A percentile compares a stretch with the other conserved stretches of the same genome.
These are phyloP conservation scores for Scenedesmus sp. DNA, from an alignment of 163 green algal genomes.

Conservation along the genomic window DNA sequence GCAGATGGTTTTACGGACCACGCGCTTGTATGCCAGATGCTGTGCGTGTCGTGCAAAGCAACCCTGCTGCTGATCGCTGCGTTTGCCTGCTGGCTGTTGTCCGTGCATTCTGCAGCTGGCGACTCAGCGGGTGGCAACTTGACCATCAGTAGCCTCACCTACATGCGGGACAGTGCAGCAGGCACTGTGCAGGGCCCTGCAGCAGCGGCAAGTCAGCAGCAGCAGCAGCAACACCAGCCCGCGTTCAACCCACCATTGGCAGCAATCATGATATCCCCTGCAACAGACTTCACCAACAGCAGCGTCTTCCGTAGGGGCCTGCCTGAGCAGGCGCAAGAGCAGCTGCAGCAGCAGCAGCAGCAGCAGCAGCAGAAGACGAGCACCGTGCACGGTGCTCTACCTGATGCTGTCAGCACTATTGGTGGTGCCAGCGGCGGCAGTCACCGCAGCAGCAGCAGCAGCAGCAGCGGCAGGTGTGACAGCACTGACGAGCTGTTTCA, in stretches of 20 bases:
- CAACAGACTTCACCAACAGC: slow-evolving; percentile 19
- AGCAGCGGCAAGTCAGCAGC: slow-evolving; percentile 14
- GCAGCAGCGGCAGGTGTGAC: background rate
- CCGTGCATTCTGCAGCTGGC: slow-evolving; percentile 12
- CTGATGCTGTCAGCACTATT: background rate
- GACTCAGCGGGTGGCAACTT: slow-evolving; percentile 53
- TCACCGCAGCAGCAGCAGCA: background rate
- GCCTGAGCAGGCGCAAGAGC: background rate
- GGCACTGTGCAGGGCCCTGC: slow-evolving; percentile 5
- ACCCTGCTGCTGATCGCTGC: background rate
- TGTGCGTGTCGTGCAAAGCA: background rate
- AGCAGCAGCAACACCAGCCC: slow-evolving; percentile 2
- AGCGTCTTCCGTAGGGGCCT: slow-evolving; percentile 21
- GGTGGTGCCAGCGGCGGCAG: background rate
- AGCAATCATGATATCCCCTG: slow-evolving; percentile 43
- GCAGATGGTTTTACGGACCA: no score
- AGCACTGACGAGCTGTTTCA: slow-evolving; percentile 18
- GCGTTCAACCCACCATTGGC: background rate
- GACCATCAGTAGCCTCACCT: background rate
- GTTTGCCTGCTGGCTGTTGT: background rate
- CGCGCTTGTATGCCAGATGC: no score
- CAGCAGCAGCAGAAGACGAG: background rate
- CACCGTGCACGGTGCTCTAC: no score
- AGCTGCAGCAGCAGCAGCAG: slow-evolving; percentile 5
- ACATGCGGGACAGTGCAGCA: slow-evolving; percentile 16